Conservation (phyloP, 192 early-diverging fungal genomes). For the Entomortierella lignicola region DNA sequence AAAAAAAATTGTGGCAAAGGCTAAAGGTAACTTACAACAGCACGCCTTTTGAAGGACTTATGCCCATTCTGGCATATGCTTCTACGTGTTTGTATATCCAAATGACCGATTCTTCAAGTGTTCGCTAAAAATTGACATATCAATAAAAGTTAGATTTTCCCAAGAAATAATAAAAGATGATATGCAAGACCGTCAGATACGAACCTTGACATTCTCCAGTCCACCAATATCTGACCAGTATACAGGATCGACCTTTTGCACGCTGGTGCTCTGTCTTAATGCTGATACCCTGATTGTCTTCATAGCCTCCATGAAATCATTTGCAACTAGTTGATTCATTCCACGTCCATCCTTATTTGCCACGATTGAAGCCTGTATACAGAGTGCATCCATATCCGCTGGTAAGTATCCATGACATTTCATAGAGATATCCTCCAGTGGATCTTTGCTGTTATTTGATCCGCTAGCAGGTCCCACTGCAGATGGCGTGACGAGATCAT, state of each 20-base stretch:
- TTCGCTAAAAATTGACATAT: conserved; percentile 22
- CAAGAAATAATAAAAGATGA: not conserved
- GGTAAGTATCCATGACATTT: conserved; percentile 67
- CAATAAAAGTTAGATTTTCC: too few relatives aligned
- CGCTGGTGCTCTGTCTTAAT: conserved; percentile 46
- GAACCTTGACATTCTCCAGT: conserved; percentile 74
- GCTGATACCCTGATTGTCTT: conserved; percentile 37
- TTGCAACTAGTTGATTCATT: conserved; percentile 34
- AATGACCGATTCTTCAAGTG: conserved; percentile 79
- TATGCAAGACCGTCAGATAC: not conserved
- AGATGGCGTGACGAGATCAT: not conserved
- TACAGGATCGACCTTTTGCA: conserved; percentile 62
- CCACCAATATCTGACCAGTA: conserved; percentile 88
- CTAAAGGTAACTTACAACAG: conserved; percentile 67
- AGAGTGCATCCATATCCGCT: conserved; percentile 64
- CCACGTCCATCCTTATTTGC: conserved; percentile 34
- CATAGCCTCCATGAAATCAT: conserved; percentile 61
- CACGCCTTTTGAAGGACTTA: conserved; percentile 82
- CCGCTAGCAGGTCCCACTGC: not conserved
- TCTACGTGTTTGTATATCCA: conserved; percentile 79
- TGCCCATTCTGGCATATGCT: conserved; percentile 74
- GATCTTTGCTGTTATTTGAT: not conserved
- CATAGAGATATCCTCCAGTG: conserved; percentile 40
- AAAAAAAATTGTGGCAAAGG: too few relatives aligned
- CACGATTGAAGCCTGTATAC: conserved; percentile 29